phyloP scores from a whole-genome alignment of 495 filamentous ascomycete genomes.

The Aspergillus incahuasiensis region DNA sequence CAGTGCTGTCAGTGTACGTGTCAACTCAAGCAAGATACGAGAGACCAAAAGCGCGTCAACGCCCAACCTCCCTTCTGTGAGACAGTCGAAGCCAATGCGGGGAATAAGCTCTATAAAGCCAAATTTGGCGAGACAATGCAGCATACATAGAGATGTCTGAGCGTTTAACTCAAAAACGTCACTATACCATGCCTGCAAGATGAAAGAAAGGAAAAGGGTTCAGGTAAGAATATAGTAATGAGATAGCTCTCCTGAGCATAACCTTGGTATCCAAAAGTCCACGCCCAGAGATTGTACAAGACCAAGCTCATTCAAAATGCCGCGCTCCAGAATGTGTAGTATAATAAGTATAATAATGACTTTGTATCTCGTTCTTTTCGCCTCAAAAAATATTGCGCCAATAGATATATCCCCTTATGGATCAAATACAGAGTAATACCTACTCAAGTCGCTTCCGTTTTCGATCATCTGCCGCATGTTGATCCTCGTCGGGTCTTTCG shows the following conservation, averaged over 20 bases:
- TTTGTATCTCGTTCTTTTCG: constrained; percentile 11
- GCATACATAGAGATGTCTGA: constrained; percentile 3
- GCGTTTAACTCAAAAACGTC: neutral
- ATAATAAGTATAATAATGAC: neutral
- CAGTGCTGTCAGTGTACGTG: constrained; percentile 2
- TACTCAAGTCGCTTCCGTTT: constrained; percentile 74
- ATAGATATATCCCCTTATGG: neutral
- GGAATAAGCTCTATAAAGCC: neutral
- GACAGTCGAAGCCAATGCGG: constrained; percentile 14
- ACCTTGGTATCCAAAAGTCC: constrained; percentile 9
- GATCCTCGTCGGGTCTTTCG: constrained; percentile 68
- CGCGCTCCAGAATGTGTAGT: constrained; percentile 16
- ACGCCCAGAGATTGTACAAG: constrained; percentile 15
- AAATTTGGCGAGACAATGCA: neutral
- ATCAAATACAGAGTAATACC: constrained; percentile 5
- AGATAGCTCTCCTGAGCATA: neutral
- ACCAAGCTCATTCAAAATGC: constrained; percentile 14
- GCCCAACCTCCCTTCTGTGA: constrained; percentile 17
- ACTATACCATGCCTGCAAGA: neutral
- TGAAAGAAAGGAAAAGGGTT: neutral
- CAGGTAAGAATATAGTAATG: neutral
- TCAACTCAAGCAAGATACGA: constrained; percentile 6
- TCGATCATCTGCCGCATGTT: constrained; percentile 58
- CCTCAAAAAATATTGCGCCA: neutral
- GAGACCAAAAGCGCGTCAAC: constrained; percentile 12